These are phyloP conservation scores for Thuja plicata DNA, from an alignment of 83 land plant species.

Conservation along the genomic window DNA sequence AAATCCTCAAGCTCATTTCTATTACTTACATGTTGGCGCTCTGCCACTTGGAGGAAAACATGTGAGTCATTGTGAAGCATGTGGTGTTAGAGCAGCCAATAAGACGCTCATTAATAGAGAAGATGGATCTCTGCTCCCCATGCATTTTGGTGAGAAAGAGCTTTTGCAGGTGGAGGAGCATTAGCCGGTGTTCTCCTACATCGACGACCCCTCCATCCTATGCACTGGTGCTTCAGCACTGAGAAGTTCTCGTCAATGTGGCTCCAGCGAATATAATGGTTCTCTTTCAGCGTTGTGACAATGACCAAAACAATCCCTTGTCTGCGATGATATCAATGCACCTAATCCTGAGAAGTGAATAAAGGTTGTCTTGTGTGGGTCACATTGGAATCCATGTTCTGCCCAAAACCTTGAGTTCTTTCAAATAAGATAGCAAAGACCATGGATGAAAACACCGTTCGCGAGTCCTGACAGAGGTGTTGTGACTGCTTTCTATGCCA, in stretches of 20 bases:
- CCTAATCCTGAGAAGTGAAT: too few relatives aligned
- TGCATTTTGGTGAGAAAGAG: constrained; percentile 47
- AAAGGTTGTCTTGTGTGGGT: too few relatives aligned
- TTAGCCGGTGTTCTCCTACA: constrained; percentile 42
- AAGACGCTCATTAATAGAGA: constrained; percentile 39
- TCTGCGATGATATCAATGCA: too few relatives aligned
- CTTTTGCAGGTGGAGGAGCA: constrained; percentile 36
- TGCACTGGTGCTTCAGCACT: constrained; percentile 35
- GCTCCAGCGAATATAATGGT: too few relatives aligned
- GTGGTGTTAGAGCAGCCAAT: constrained; percentile 25
- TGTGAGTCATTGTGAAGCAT: constrained; percentile 52
- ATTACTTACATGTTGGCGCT: constrained; percentile 55
- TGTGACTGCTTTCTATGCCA: too few relatives aligned
- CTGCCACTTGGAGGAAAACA: constrained; percentile 71
- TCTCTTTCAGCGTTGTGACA: too few relatives aligned
- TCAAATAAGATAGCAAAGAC: too few relatives aligned
- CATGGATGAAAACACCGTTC: too few relatives aligned
- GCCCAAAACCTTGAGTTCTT: too few relatives aligned
- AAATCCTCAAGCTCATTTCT: constrained; percentile 68
- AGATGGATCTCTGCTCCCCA: constrained; percentile 24
- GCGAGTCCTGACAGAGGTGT: too few relatives aligned
- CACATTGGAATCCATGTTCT: too few relatives aligned
- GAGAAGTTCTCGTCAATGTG: constrained; percentile 35
- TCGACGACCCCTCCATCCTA: constrained; percentile 49
- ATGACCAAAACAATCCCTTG: too few relatives aligned